Conservation (phyloP, 108 stramenopile species). For the Nitzschia inconspicua region DNA sequence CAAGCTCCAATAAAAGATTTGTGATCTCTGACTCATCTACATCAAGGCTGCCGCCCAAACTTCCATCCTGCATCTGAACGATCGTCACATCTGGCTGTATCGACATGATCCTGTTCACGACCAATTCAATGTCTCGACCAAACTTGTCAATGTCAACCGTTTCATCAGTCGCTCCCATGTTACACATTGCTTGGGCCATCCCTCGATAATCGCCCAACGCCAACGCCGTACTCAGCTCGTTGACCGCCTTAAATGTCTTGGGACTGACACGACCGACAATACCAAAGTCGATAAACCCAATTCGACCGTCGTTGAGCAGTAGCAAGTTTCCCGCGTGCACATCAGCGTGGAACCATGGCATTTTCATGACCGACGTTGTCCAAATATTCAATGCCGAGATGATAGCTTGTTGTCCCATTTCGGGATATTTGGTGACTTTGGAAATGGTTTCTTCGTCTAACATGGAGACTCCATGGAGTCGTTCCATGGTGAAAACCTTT, state of each 20-base stretch:
- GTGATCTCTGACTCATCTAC: constrained; percentile 90
- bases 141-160: constrained; percentile 82
- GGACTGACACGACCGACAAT: constrained; percentile 92
- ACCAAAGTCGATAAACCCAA: constrained; percentile 98
- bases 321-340: constrained; percentile 85
- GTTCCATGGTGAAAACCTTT: constrained; percentile 91
- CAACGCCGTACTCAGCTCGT: constrained; percentile 74
- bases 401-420: constrained; percentile 61
- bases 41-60: constrained; percentile 45
- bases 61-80: constrained; percentile 41
- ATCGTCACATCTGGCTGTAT: constrained; percentile 81
- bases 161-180: constrained; percentile 91
- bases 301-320: constrained; percentile 80
- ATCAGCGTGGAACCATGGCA: constrained; percentile 98
- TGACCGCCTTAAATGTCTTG: constrained; percentile 83
- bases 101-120: constrained; percentile 66
- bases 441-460: constrained; percentile 80
- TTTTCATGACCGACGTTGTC: constrained; percentile 80
- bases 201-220: constrained; percentile 77
- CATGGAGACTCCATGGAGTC: constrained; percentile 84
- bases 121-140: constrained; percentile 77
- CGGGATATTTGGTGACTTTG: constrained; percentile 69
- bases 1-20: constrained; percentile 80
- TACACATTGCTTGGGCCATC: constrained; percentile 82
- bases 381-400: constrained; percentile 94